Evolutionary conservation across 352 stramenopile genomes (phyloP).

Genomic region (Phytophthora idaei): DNA sequence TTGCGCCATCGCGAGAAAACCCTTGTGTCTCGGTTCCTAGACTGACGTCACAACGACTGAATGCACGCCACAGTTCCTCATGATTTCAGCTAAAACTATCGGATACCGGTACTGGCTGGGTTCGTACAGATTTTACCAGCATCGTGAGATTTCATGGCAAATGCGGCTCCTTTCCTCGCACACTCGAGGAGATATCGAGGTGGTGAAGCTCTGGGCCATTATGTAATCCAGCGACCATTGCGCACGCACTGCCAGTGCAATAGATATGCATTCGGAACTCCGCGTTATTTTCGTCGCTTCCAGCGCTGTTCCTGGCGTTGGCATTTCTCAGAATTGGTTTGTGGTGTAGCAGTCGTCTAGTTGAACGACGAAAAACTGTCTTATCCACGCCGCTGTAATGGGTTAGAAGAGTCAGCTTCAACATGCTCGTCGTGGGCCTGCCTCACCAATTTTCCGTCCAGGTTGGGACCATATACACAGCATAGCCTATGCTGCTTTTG

Average conservation of each 20-base stretch:
- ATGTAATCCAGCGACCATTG: background rate
- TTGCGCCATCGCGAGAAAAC: background rate
- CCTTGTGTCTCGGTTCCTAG: conserved; percentile 11
- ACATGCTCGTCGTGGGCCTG: background rate
- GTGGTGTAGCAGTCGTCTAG: conserved; percentile 14
- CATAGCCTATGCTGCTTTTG: no score
- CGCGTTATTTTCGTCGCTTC: conserved; percentile 7
- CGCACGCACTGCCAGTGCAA: conserved; percentile 1
- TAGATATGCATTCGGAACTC: conserved; percentile 7
- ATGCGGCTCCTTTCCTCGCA: background rate
- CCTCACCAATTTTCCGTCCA: background rate
- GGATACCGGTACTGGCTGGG: no score
- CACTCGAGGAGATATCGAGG: background rate
- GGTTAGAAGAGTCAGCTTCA: conserved; percentile 6
- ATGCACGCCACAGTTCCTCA: conserved; percentile 20
- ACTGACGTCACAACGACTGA: conserved; percentile 18
- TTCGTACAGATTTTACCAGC: no score
- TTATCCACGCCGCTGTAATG: conserved; percentile 8
- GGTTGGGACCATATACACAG: no score
- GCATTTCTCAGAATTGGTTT: conserved; percentile 16
- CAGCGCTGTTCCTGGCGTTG: conserved; percentile 8
- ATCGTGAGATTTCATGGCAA: conserved; percentile 1
- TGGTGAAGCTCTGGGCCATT: no score
- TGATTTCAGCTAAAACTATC: conserved; percentile 3
- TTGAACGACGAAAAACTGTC: conserved; percentile 15